Conservation (phyloP, 352 stramenopile species). For the Phytopythium delawarense region DNA sequence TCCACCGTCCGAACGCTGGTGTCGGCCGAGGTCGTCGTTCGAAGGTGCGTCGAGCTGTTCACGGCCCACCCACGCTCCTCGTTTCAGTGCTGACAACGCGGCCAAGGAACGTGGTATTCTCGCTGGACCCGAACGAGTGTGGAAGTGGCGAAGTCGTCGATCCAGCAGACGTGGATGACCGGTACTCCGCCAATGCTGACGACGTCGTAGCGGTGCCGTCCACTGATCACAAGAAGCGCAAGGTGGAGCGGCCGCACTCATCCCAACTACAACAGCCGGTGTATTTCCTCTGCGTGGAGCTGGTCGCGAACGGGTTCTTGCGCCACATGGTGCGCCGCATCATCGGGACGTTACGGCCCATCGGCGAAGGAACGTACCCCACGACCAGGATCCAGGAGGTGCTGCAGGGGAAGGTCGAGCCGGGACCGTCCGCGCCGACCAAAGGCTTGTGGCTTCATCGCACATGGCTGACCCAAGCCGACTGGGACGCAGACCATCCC, state of each 20-base stretch:
- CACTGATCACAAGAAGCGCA: slow-evolving; percentile 40
- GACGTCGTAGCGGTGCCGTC: slow-evolving; percentile 9
- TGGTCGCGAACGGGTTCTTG: slow-evolving; percentile 82
- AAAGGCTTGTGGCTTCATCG: slow-evolving; percentile 83
- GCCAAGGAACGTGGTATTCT: slow-evolving; percentile 66
- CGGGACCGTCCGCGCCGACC: slow-evolving; percentile 65
- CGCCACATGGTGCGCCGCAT: slow-evolving; percentile 87
- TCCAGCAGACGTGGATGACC: slow-evolving; percentile 19
- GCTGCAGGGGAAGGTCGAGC: slow-evolving; percentile 39
- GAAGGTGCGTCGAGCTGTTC: slow-evolving; percentile 28
- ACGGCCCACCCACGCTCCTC: background rate
- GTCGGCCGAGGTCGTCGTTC: slow-evolving; percentile 52
- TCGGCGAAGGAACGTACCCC: slow-evolving; percentile 66
- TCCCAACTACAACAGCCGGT: slow-evolving; percentile 18
- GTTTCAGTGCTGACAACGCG: background rate
- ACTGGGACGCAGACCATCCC: slow-evolving; percentile 55
- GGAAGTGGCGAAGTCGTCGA: slow-evolving; percentile 57
- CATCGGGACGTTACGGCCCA: slow-evolving; percentile 70
- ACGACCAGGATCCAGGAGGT: slow-evolving; percentile 64
- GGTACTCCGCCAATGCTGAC: slow-evolving; percentile 4
- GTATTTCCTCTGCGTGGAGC: slow-evolving; percentile 82
- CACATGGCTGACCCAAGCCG: slow-evolving; percentile 76
- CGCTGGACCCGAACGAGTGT: slow-evolving; percentile 47
- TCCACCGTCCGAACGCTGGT: slow-evolving; percentile 68
- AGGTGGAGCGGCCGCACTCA: slow-evolving; percentile 13